phyloP scores from a whole-genome alignment of 2,329 filamentous ascomycete species.

The Paecilomyces fulvus region DNA sequence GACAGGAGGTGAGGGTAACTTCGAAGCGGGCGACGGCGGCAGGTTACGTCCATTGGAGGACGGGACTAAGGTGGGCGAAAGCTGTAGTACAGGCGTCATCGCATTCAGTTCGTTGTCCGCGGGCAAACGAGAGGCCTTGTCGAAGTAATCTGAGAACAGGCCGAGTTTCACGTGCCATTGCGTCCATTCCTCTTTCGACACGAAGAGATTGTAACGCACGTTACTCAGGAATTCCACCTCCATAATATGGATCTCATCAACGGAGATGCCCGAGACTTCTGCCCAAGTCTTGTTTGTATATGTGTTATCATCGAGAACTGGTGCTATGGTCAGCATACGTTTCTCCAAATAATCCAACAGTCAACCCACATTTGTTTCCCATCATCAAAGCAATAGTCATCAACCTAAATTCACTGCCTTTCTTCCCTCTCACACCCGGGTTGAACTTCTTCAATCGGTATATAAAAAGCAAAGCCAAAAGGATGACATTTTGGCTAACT shows the following conservation, averaged over 20 bases:
- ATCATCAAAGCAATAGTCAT: conserved; percentile 95
- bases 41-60: conserved; percentile 18
- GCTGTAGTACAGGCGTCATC: conserved; percentile 18
- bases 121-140: conserved; percentile 51
- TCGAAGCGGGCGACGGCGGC: conserved; percentile 24
- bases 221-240: conserved; percentile 99
- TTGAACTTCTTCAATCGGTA: conserved; percentile 88
- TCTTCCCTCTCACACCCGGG: conserved; percentile 78
- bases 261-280: conserved; percentile 88
- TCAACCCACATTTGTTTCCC: conserved; percentile 77
- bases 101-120: conserved; percentile 27
- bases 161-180: conserved; percentile 77
- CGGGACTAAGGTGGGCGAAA: conserved; percentile 30
- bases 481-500: conserved; percentile 89
- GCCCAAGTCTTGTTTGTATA: conserved; percentile 99
- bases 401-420: conserved; percentile 85
- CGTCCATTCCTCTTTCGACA: conserved; percentile 77
- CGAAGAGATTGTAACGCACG: conserved; percentile 88
- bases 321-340: conserved; percentile 1
- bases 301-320: conserved; percentile 92
- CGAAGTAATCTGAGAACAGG: conserved; percentile 75
- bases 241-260: conserved; percentile 96
- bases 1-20: conserved; percentile 32
- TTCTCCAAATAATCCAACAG: background rate
- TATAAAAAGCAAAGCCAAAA: conserved; percentile 84